phyloP scores from a whole-genome alignment of 2,329 filamentous ascomycete genomes.

The Pezicula radicicola region DNA sequence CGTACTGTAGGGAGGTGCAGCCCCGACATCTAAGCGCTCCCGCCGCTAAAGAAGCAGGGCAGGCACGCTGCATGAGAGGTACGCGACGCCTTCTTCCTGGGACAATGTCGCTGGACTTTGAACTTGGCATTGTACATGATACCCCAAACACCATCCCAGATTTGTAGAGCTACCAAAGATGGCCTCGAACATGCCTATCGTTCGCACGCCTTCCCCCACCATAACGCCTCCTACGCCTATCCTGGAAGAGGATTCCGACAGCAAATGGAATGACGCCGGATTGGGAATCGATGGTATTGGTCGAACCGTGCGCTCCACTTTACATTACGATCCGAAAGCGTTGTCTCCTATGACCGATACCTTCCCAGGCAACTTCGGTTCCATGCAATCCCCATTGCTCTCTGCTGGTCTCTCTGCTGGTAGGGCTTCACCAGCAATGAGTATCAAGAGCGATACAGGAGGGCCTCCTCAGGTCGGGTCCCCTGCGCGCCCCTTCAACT shows the following conservation, averaged over 20 bases:
- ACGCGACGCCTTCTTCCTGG: no score
- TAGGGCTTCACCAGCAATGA: constrained; percentile 15
- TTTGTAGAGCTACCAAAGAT: no score
- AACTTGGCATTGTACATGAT: no score
- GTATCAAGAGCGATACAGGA: constrained; percentile 28
- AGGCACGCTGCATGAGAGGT: no score
- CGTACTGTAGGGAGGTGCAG: no score
- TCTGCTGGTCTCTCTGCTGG: constrained; percentile 13
- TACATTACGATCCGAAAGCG: constrained; percentile 38
- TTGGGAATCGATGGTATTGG: constrained; percentile 16
- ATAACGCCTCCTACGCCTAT: constrained; percentile 57
- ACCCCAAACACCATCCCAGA: no score
- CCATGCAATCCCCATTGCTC: constrained; percentile 28
- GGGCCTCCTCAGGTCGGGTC: constrained; percentile 23
- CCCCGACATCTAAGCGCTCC: no score
- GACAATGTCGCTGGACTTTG: no score
- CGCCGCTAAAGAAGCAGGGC: no score
- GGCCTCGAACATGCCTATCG: constrained; percentile 55
- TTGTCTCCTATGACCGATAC: constrained; percentile 41
- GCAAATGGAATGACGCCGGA: constrained; percentile 14
- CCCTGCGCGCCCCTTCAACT: constrained; percentile 77
- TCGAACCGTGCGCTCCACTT: constrained; percentile 23
- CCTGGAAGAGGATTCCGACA: constrained; percentile 39
- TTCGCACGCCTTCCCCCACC: constrained; percentile 56
- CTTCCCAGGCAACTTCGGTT: constrained; percentile 28